Conservation (phyloP, 257 asterid species). For the Echium plantagineum region DNA sequence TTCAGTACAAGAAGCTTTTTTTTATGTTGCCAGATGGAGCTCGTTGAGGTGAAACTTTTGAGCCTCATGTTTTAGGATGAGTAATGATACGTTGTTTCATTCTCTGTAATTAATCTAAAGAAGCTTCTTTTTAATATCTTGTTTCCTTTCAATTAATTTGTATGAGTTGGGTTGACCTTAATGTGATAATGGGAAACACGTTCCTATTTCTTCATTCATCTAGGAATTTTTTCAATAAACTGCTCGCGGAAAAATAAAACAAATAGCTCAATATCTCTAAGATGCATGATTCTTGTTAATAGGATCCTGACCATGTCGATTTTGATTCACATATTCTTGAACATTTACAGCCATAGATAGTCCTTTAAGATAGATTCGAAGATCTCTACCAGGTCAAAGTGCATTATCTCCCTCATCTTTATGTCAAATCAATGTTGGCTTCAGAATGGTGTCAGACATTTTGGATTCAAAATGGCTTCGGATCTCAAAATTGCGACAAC, state of each 20-base stretch:
- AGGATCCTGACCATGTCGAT: slow-evolving; percentile 68
- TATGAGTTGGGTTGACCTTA: no score
- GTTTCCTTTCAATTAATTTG: no score
- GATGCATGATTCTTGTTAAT: slow-evolving; percentile 54
- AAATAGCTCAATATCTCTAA: no score
- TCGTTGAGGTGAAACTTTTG: slow-evolving; percentile 12
- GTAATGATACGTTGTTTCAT: slow-evolving; percentile 15
- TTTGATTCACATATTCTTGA: slow-evolving; percentile 53
- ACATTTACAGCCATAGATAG: slow-evolving; percentile 73
- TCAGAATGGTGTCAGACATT: no score
- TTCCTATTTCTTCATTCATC: no score
- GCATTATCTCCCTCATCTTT: slow-evolving; percentile 39
- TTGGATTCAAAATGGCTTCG: no score
- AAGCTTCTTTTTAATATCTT: no score
- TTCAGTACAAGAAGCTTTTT: slow-evolving; percentile 89
- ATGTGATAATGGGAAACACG: no score
- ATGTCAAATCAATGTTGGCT: no score
- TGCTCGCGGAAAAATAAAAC: no score
- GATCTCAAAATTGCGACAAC: no score
- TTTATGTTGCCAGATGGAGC: slow-evolving; percentile 12
- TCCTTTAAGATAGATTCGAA: slow-evolving; percentile 54
- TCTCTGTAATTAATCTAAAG: slow-evolving; percentile 7
- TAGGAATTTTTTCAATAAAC: no score
- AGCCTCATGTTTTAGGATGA: slow-evolving; percentile 9
- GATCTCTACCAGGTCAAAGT: slow-evolving; percentile 74